phyloP scores from a whole-genome alignment of 768 basidiomycete species.

The Amanita inopinata region DNA sequence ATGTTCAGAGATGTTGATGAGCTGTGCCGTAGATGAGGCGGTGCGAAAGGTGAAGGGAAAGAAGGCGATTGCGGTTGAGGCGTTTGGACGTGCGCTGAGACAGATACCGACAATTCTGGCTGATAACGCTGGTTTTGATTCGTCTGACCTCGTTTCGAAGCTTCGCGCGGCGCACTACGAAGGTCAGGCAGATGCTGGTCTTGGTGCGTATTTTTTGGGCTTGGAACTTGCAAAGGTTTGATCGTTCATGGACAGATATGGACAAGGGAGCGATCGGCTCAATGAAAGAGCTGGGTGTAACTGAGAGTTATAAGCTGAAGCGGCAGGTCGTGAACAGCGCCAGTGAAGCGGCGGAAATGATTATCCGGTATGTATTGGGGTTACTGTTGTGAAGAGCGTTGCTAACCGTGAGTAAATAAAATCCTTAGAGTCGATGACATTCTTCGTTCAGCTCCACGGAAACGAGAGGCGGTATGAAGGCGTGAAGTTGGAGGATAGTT shows the following conservation, averaged over 20 bases:
- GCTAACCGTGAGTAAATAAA: slow-evolving; percentile 9
- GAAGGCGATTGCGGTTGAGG: slow-evolving; percentile 91
- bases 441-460: slow-evolving; percentile 74
- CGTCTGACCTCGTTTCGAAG: slow-evolving; percentile 86
- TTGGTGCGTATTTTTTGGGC: slow-evolving; percentile 43
- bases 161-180: slow-evolving; percentile 93
- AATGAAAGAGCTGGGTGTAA: slow-evolving; percentile 82
- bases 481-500: too few species aligned
- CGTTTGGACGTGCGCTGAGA: slow-evolving; percentile 79
- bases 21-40: slow-evolving; percentile 84
- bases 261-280: slow-evolving; percentile 74
- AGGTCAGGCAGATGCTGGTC: slow-evolving; percentile 75
- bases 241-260: slow-evolving; percentile 56
- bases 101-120: slow-evolving; percentile 96
- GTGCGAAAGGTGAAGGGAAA: slow-evolving; percentile 83
- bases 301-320: slow-evolving; percentile 97
- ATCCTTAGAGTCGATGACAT: slow-evolving; percentile 88
- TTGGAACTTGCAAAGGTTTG: not conserved
- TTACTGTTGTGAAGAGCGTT: not conserved
- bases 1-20: slow-evolving; percentile 98
- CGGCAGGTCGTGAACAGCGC: slow-evolving; percentile 90
- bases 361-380: slow-evolving; percentile 59
- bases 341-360: slow-evolving; percentile 97
- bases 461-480: slow-evolving; percentile 73
- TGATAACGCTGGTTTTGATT: slow-evolving; percentile 97